Evolutionary conservation across 768 basidiomycete species (phyloP).

Genomic region (Harrya chromipes): DNA sequence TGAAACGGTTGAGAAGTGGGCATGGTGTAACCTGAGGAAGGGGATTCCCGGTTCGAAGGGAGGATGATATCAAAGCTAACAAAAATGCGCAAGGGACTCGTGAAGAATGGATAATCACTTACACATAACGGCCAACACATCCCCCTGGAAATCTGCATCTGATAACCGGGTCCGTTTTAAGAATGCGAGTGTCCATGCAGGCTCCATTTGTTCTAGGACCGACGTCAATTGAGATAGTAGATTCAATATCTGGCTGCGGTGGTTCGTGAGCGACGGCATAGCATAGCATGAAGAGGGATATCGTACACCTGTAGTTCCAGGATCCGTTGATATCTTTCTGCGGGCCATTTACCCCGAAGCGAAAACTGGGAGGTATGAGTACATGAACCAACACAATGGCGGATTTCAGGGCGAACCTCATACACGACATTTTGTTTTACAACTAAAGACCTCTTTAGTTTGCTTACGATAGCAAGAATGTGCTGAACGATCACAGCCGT

Average conservation of each 20-base stretch:
- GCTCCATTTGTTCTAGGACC: slow-evolving; percentile 67
- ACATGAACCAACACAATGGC: background rate
- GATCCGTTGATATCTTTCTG: slow-evolving; percentile 68
- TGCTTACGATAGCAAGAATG: slow-evolving; percentile 70
- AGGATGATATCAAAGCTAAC: slow-evolving; percentile 71
- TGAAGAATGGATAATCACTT: slow-evolving; percentile 16
- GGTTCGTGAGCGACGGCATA: slow-evolving; percentile 2
- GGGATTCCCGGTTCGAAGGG: slow-evolving; percentile 68
- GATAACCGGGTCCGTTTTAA: slow-evolving; percentile 70
- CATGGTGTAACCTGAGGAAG: slow-evolving; percentile 87
- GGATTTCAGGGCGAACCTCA: slow-evolving; percentile 44
- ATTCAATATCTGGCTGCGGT: slow-evolving; percentile 59
- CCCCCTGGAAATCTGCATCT: slow-evolving; percentile 81
- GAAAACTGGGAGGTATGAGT: slow-evolving; percentile 52
- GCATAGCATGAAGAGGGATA: background rate
- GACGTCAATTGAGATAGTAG: slow-evolving; percentile 73
- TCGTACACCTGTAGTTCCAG: slow-evolving; percentile 65
- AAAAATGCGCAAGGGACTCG: background rate
- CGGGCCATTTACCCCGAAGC: slow-evolving; percentile 74
- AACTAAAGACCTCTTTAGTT: slow-evolving; percentile 60
- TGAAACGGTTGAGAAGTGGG: slow-evolving; percentile 50
- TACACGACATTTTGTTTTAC: slow-evolving; percentile 60
- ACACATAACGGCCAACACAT: slow-evolving; percentile 81
- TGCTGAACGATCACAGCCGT: slow-evolving; percentile 56
- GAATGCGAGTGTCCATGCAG: slow-evolving; percentile 75